These are phyloP conservation scores for Metarhizium rileyi DNA, from an alignment of 2,329 filamentous ascomycete genomes.

Conservation along the genomic window DNA sequence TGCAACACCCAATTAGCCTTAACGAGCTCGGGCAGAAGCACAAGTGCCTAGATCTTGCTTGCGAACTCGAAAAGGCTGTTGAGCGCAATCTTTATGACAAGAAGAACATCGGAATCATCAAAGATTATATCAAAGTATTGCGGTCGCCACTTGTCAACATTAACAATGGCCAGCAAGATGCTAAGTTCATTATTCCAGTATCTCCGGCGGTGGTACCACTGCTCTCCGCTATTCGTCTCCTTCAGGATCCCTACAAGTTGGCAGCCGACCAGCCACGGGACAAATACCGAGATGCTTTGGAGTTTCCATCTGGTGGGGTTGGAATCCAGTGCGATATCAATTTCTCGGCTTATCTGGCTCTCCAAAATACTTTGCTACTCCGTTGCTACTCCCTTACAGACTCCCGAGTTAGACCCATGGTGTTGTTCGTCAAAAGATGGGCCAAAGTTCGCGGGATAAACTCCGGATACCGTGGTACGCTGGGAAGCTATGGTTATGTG, in stretches of 20 bases:
- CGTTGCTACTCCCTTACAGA: conserved; percentile 78
- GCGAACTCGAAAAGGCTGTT: conserved; percentile 45
- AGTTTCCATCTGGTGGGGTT: conserved; percentile 66
- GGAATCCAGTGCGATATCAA: conserved; percentile 92
- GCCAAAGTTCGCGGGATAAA: conserved; percentile 80
- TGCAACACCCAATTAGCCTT: conserved; percentile 20
- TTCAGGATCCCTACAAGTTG: conserved; percentile 41
- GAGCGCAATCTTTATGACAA: conserved; percentile 36
- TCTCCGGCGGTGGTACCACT: conserved; percentile 21
- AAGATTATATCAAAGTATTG: conserved; percentile 41
- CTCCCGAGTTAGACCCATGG: conserved; percentile 63
- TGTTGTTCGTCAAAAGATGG: conserved; percentile 86
- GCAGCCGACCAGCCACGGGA: conserved; percentile 42
- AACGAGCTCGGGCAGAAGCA: conserved; percentile 38
- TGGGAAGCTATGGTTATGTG: conserved; percentile 86
- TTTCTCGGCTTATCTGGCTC: conserved; percentile 72
- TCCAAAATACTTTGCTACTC: conserved; percentile 76
- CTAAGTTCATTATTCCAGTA: conserved; percentile 25
- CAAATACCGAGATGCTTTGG: conserved; percentile 50
- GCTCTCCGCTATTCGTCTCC: conserved; percentile 31
- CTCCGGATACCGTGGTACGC: conserved; percentile 72
- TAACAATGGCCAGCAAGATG: conserved; percentile 5
- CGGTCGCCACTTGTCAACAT: conserved; percentile 24
- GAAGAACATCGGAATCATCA: conserved; percentile 26
- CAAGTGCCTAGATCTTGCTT: conserved; percentile 44